Base-by-base conservation (phyloP, 805 yeast species). In the Kuraishia ogatae region DNA sequence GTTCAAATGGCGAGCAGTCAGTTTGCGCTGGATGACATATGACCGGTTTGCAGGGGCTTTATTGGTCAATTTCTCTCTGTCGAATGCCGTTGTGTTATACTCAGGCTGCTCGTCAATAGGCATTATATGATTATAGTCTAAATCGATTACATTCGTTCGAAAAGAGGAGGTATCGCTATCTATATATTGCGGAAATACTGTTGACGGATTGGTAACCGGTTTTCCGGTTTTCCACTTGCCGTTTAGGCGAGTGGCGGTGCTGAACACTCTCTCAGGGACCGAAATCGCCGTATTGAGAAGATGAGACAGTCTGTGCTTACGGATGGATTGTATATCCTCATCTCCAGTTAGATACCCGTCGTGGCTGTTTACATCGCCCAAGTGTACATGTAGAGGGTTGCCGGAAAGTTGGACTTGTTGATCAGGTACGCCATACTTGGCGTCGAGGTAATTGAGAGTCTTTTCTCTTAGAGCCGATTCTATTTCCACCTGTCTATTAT, bases 1-100 rank as follows among this genome's bases (percentile, higher is more conserved):
- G 62, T 83, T 87, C 11, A 84, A 66, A 63, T 84, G 88, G 22
- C 85, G 67, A 24, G 79, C 79, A 48, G 73, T 72, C 26, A 84
- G 68, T 56, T 76, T 77, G 50, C 87, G 70, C 53, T 79, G 83
- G 23, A 80, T 26, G 19, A 39, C 39, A 23, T 52, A 28, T 6
- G 2, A 2, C 4, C 43, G 15, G 43, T 35, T 35, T 35, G 4
- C 15, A 6, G 39, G 17, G 43, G 35, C 8, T 21, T n/a, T n/a
- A 43, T 20, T 20, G 21, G 21, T 20, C 19, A 8, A 17, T 17
- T 43, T 43, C 29, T 24, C 24, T 3, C n/a, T n/a, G n/a, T n/a
- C n/a, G n/a, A n/a, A n/a, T n/a, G n/a, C n/a, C n/a, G n/a, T n/a
- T n/a, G n/a, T n/a, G n/a, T n/a, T n/a, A n/a, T n/a, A n/a, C n/a